Base-by-base conservation (phyloP, 129 eudicot genomes). In the Ambrosia trifida region DNA sequence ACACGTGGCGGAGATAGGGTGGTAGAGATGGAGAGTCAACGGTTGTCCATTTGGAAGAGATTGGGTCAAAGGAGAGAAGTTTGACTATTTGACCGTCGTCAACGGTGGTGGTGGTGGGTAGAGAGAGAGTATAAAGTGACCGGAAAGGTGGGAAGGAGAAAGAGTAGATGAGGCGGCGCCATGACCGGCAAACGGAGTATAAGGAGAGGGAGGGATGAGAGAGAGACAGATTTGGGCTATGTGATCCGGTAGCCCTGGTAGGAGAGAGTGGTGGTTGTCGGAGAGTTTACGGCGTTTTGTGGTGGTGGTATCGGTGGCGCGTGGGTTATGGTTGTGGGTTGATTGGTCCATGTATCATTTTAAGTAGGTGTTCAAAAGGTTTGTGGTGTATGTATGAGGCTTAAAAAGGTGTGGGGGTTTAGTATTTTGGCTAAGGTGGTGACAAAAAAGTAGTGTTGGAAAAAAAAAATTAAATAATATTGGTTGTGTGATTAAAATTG, bases 211-310 rank as follows among this genome's bases (percentile, higher is more conserved):
- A n/a, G 78, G 71, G 64, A 88, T 76, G 17, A 30, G 80, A 0
- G 90, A 86, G 46, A 88, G 87, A 71, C 88, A 83, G 6, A 83
- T 64, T 2, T 86, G 85, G 6, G 97, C 89, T 36, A 91, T 76
- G 56, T 88, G 83, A 58, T 91, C 89, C 3, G 97, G 96, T 11
- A 91, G 76, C 0, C 85, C 85, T 6, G 96, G 97, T 11, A 91
- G 74, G 4, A 91, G 67, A 13, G 82, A 63, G 72, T 69, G 78
- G 38, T 20, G 65, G 69, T 74, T 69, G 40, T 64, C 80, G 73
- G 66, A 73, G 52, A 44, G 60, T 71, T 7, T 60, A 59, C 60
- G 77, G 77, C 44, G 76, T 41, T 77, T 60, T 71, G n/a, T 8
- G 67, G 66, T 51, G 69, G 69, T 44, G 32, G 6, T 18, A 49